These are phyloP conservation scores for Yamadazyma atmosphaerica DNA, from an alignment of 1,139 yeast genomes.

Conservation along the genomic window DNA sequence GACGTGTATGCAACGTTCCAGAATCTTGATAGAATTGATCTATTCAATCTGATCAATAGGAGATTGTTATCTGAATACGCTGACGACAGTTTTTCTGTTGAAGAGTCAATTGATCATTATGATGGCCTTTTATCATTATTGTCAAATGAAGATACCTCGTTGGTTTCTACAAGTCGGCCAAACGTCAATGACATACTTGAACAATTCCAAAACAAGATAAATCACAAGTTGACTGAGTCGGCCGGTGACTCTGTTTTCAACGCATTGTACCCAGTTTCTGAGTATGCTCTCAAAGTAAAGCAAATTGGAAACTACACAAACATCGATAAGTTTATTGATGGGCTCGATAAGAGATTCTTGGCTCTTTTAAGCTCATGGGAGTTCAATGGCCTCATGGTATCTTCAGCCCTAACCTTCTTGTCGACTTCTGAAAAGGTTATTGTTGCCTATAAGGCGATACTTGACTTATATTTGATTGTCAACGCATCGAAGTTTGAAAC, in stretches of 20 bases:
- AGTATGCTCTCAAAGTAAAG: slow-evolving; percentile 25
- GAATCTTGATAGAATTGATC: slow-evolving; percentile 10
- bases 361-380: slow-evolving; percentile 22
- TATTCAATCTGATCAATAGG: slow-evolving; percentile 27
- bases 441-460: slow-evolving; percentile 18
- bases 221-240: not conserved
- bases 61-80: slow-evolving; percentile 27
- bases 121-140: slow-evolving; percentile 13
- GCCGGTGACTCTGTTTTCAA: slow-evolving; percentile 1
- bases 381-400: slow-evolving; percentile 16
- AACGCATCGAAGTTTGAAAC: slow-evolving; percentile 39
- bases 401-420: slow-evolving; percentile 25
- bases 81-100: slow-evolving; percentile 1
- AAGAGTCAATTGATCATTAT: slow-evolving; percentile 2
- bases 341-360: slow-evolving; percentile 2
- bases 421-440: slow-evolving; percentile 16
- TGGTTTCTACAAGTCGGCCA: not conserved
- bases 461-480: slow-evolving; percentile 28
- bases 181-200: not conserved
- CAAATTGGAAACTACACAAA: slow-evolving; percentile 26
- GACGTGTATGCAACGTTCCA: slow-evolving; percentile 24
- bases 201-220: not conserved
- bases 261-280: slow-evolving; percentile 16
- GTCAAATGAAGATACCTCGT: slow-evolving; percentile 7
- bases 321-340: slow-evolving; percentile 13